These are phyloP conservation scores for Paspalum vaginatum DNA, from an alignment of 176 grass and related monocot species.

Conservation along the genomic window DNA sequence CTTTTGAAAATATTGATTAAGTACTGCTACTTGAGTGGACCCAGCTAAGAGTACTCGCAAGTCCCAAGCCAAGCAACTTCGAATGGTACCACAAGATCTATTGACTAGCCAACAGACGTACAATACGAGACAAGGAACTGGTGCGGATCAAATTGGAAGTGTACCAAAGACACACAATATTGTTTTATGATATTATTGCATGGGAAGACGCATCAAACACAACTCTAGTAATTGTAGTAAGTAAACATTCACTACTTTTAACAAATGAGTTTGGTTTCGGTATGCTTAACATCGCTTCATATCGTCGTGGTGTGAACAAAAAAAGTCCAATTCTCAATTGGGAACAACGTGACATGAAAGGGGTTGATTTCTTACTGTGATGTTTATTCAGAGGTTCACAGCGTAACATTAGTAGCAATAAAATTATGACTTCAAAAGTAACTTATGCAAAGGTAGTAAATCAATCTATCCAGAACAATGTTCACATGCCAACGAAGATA, in stretches of 20 bases:
- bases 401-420: neutral
- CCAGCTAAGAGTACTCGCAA: slow-evolving; percentile 22
- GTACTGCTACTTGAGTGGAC: neutral
- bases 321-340: neutral
- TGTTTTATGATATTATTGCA: neutral
- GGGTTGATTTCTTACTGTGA: neutral
- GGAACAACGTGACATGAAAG: neutral
- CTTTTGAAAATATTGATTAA: neutral
- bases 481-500: slow-evolving; percentile 22
- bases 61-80: slow-evolving; percentile 8
- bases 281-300: neutral
- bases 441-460: neutral
- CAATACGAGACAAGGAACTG: neutral
- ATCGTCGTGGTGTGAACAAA: neutral
- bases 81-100: slow-evolving; percentile 17
- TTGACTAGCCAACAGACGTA: slow-evolving; percentile 17
- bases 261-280: neutral
- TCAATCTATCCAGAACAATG: neutral
- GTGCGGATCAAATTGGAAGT: neutral
- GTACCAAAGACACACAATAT: neutral
- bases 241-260: neutral
- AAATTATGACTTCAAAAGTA: neutral
- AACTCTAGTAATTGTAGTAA: neutral
- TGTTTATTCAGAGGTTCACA: neutral
- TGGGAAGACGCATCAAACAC: neutral